Base-by-base conservation (phyloP, 768 basidiomycete species). In the Amyloporia xantha region DNA sequence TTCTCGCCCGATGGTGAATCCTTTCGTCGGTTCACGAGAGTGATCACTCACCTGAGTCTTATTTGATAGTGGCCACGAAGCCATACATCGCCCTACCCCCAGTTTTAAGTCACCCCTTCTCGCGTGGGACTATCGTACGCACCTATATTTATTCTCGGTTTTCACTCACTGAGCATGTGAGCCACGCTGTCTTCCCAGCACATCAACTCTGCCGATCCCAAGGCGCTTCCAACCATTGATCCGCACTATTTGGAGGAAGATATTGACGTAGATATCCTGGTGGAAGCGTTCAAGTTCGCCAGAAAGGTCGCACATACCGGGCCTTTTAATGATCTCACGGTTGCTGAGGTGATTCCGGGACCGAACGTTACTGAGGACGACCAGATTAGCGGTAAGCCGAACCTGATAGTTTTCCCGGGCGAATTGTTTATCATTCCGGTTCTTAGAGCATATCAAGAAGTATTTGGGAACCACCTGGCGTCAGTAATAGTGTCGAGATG, bases 91-190 rank as follows among this genome's bases (percentile, higher is more conserved):
- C 40, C 13, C 17, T 39, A 19, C 38, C 43, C 19, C 36, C 13
- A 20, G 21, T 35, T 46, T 19, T 41, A 17, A 25, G 26, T 35
- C 62, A 64, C 39, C 57, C 59, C 6, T 64, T 64, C 51, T 61
- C 59, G 4, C 54, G 64, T 11, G 68, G 68, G 6, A 60, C 61
- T 0, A 64, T 68, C 25, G 64, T 66, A 39, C 43, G 61, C 47
- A n/a, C 2, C 13, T 12, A n/a, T n/a, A n/a, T n/a, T n/a, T n/a
- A n/a, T n/a, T n/a, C n/a, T n/a, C n/a, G n/a, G n/a, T n/a, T 11
- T 30, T 15, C 4, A 23, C 20, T 19, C 6, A 26, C 17, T 26
- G 9, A 17, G 24, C 11, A 41, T 43, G 7, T 41, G 13, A 37
- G 23, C 27, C 10, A 6, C 4, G 10, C 4, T 26, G 5, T 10